Conservation (phyloP, 2,329 filamentous ascomycete genomes). For the Talaromyces sp. region DNA sequence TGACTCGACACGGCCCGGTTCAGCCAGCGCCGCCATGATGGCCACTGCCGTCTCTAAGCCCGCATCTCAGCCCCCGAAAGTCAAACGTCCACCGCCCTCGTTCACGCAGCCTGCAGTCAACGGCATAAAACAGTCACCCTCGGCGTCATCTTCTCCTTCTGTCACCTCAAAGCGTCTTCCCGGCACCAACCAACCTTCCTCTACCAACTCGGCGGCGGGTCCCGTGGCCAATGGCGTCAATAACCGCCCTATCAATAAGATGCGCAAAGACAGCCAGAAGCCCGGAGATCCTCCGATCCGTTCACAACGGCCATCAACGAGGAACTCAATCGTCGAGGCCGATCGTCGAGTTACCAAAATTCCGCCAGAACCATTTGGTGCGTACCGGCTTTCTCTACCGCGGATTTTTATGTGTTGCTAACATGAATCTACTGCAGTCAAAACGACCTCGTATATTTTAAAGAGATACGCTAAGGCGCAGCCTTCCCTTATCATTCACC, state of each 20-base stretch:
- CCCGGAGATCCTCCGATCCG: slow-evolving; percentile 27
- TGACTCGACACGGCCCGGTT: slow-evolving; percentile 1
- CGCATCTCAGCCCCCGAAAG: slow-evolving; percentile 48
- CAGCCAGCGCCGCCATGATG: slow-evolving; percentile 26
- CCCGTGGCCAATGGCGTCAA: slow-evolving; percentile 40
- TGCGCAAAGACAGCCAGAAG: slow-evolving; percentile 51
- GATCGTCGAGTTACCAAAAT: slow-evolving; percentile 33
- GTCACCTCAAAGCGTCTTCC: slow-evolving; percentile 52
- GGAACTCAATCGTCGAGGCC: slow-evolving; percentile 21
- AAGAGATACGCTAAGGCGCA: slow-evolving; percentile 66
- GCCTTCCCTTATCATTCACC: slow-evolving; percentile 79
- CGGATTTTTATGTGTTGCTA: slow-evolving; percentile 13
- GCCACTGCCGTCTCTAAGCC: slow-evolving; percentile 41
- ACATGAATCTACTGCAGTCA: slow-evolving; percentile 47
- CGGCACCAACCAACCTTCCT: slow-evolving; percentile 47
- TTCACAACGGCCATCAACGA: slow-evolving; percentile 29
- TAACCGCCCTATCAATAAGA: slow-evolving; percentile 42
- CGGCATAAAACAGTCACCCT: slow-evolving; percentile 48
- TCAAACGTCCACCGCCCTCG: slow-evolving; percentile 62
- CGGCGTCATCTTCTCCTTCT: slow-evolving; percentile 54
- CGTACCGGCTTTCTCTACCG: slow-evolving; percentile 11
- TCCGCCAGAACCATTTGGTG: slow-evolving; percentile 42
- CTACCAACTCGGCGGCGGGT: slow-evolving; percentile 32
- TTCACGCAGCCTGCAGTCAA: slow-evolving; percentile 58
- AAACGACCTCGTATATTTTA: slow-evolving; percentile 72